Conservation (phyloP, 305 asterid genomes). For the Ilex paraguariensis region DNA sequence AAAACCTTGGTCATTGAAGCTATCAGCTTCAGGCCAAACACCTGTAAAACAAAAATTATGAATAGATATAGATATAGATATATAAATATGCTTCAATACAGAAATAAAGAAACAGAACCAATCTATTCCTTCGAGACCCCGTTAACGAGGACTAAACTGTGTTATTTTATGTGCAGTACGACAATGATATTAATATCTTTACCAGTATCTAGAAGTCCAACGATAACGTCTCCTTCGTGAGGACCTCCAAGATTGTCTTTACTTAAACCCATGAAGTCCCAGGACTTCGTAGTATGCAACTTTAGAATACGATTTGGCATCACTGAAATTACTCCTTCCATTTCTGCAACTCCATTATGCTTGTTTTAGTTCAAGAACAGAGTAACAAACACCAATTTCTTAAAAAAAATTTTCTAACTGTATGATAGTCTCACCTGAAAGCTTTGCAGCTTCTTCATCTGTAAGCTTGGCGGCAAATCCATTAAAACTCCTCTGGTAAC, state of each 20-base stretch:
- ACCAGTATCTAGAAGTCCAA: slow-evolving; percentile 43
- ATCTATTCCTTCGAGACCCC: too few species aligned
- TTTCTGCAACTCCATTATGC: slow-evolving; percentile 22
- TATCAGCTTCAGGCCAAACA: slow-evolving; percentile 1
- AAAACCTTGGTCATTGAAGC: background rate
- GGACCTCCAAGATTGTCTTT: slow-evolving; percentile 22
- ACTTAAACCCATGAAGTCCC: slow-evolving; percentile 48
- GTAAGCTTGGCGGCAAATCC: slow-evolving; percentile 57
- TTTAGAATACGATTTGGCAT: slow-evolving; percentile 31
- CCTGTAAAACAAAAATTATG: background rate
- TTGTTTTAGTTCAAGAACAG: background rate
- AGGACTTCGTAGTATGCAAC: slow-evolving; percentile 56
- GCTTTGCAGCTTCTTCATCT: slow-evolving; percentile 24
- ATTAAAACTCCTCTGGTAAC: slow-evolving; percentile 46
- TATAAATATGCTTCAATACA: too few species aligned
- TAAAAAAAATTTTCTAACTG: too few species aligned
- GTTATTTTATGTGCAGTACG: too few species aligned
- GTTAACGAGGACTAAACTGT: too few species aligned
- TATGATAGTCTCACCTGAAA: slow-evolving; percentile 23
- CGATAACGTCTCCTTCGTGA: slow-evolving; percentile 38
- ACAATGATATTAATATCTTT: background rate
- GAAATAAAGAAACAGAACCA: too few species aligned
- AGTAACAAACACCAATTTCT: too few species aligned
- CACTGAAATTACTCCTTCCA: slow-evolving; percentile 57
- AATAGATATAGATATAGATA: too few species aligned